A percentile compares a stretch with the other conserved stretches of the same genome.
These are phyloP conservation scores for Ophidiomyces ophidiicola DNA, from an alignment of 2,329 filamentous ascomycete genomes.

Conservation along the genomic window DNA sequence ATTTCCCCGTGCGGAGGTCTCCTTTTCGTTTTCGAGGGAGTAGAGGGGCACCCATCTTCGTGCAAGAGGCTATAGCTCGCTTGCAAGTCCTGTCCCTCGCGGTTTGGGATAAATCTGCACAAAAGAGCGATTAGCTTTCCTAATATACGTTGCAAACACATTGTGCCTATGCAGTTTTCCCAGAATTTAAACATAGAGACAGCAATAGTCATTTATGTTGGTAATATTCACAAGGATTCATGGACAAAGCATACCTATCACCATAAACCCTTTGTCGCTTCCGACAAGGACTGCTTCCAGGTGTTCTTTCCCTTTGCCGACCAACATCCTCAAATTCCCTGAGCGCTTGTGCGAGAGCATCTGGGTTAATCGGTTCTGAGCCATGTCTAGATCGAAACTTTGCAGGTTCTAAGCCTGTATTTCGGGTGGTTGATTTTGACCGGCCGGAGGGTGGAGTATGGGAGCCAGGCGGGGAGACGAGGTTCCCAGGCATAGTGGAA, in stretches of 20 bases:
- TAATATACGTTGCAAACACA: not conserved
- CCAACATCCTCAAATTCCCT: slow-evolving; percentile 50
- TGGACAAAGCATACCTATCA: slow-evolving; percentile 39
- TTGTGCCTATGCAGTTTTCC: not conserved
- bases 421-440: slow-evolving; percentile 28
- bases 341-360: slow-evolving; percentile 48
- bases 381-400: slow-evolving; percentile 21
- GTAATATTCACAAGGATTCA: not conserved
- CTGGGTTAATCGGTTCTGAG: slow-evolving; percentile 47
- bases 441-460: slow-evolving; percentile 47
- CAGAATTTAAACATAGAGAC: too few species aligned
- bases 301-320: slow-evolving; percentile 49
- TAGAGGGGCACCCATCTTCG: slow-evolving; percentile 85
- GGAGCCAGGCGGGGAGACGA: slow-evolving; percentile 43
- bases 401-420: slow-evolving; percentile 15
- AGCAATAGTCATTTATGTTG: not conserved
- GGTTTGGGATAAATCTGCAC: slow-evolving; percentile 81
- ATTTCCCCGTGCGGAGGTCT: slow-evolving; percentile 78
- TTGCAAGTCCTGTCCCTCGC: slow-evolving; percentile 82
- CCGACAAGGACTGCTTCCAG: slow-evolving; percentile 53
- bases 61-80: slow-evolving; percentile 86
- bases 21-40: slow-evolving; percentile 73
- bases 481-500: slow-evolving; percentile 22
- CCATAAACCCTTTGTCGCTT: slow-evolving; percentile 58
- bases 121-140: slow-evolving; percentile 1